Evolutionary conservation across 2,329 filamentous ascomycete genomes (phyloP), one percentile per base, ranked within the genome.

Genomic region (Xylaria sp.): DNA sequence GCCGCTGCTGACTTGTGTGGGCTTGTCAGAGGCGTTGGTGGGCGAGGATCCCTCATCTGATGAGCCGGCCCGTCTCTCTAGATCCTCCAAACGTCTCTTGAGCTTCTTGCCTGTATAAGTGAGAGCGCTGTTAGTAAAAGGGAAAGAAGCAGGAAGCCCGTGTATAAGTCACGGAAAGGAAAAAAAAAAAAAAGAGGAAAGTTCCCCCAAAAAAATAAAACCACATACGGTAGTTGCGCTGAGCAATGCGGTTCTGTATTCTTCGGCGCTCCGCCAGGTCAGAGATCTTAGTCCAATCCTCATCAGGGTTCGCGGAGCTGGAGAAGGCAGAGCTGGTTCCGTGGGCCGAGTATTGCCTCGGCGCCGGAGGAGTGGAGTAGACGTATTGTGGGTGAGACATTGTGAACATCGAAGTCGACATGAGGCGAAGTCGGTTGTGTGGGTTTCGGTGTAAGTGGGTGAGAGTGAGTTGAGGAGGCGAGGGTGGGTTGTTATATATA

Each of bases 221-320:
- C 16, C 16, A 75, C 74, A 46, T 81, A 96, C 92, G 92, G 79
- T 97, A 97, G 80, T 96, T 96, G 71, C 92, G 88, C 78, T 97
- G 93, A 67, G 93, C 93, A 81, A 97, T 97, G 68, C 93, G 87
- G 79, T 97, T 97, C 78, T 97, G 92, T 79, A 97, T 96, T 73
- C 92, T 85, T 70, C 92, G 83, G 72, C 94, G 87, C 78, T 97
- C 93, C 55, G 92, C 93, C 61, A 97, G 87, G 76, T 97, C 93
- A 59, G 93, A 96, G 74, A 97, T 96, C 85, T 97, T 96, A 73
- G 93, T 97, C 93, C 93, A 97, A 79, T 97, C 93, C 78, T 97
- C 93, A 72, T 97, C 92, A 58, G 93, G 90, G 75, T 96, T 95
- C 69, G 92, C 93, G 65, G 91, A 95, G 70, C 89, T 89, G 77